Evolutionary conservation across 2,329 filamentous ascomycete species (phyloP), one percentile per base, ranked within the genome.

Genomic region (Sclerotinia subarctica): DNA sequence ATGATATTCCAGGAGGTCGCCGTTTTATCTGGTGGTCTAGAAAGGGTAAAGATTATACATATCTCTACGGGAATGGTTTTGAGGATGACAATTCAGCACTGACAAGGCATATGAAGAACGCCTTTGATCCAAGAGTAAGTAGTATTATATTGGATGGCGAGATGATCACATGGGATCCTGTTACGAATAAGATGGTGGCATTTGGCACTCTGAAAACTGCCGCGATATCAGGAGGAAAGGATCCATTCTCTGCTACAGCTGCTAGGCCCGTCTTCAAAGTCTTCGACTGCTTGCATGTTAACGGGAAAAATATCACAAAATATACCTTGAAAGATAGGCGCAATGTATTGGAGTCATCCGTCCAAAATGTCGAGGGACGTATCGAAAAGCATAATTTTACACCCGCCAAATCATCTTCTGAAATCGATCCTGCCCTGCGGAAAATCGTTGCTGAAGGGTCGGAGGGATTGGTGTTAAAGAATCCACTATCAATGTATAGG

Each of bases 111-210:
- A 82, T 98, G 26, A 87, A 87, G 64, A 83, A 87, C 52, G 93
- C 92, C 0, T 98, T 99, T 77, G 83, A 88, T 2, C 81, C 87
- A 0, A 88, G 89, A 1, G 93, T 98, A 0, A 84, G 89, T 21
- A 97, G 92, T 76, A 84, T 97, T 72, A 97, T 99, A 62, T 83
- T 99, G 0, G 95, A 99, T 74, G 95, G 95, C 13, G 95, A 99
- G 78, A 99, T 99, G 95, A 93, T 99, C 68, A 97, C 94, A 0
- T 99, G 95, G 95, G 93, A 98, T 76, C 91, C 93, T 70, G 87
- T 90, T 56, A 83, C 91, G 62, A 91, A 97, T 79, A 90, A 90
- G 67, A 91, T 95, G 64, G 90, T 96, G 21, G 88, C 90, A 0
- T 99, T 99, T 77, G 95, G 95, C 10, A 96, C 92, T 0, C 83